A percentile compares a stretch with the other conserved stretches of the same genome.
These are phyloP conservation scores for Suillus subalutaceus DNA, from an alignment of 768 basidiomycete species.

Conservation along the genomic window DNA sequence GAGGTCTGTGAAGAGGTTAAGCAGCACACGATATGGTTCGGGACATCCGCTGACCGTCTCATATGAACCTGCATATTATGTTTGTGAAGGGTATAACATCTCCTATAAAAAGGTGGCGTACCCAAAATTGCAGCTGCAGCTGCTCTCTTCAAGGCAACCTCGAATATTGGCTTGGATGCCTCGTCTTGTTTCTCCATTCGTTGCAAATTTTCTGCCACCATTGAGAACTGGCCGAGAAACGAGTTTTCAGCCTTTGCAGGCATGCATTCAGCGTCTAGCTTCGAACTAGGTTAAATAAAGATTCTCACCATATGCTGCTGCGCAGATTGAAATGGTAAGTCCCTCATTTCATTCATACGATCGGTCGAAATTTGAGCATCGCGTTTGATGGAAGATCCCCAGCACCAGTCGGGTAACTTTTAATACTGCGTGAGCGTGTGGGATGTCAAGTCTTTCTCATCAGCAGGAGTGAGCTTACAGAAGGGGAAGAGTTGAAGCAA, in stretches of 20 bases:
- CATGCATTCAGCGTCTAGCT: not conserved
- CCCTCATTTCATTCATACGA: slow-evolving; percentile 9
- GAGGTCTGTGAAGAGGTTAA: slow-evolving; percentile 13
- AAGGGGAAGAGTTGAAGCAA: slow-evolving; percentile 10
- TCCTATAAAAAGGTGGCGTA: slow-evolving; percentile 6
- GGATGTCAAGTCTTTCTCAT: no score
- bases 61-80: slow-evolving; percentile 17
- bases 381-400: slow-evolving; percentile 40
- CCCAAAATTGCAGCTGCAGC: slow-evolving; percentile 17
- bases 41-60: slow-evolving; percentile 21
- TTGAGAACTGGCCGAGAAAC: slow-evolving; percentile 1
- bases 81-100: not conserved
- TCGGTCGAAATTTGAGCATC: slow-evolving; percentile 23
- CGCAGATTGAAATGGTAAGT: slow-evolving; percentile 27
- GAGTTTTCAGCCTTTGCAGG: not conserved
- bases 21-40: not conserved
- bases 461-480: slow-evolving; percentile 13
- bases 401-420: slow-evolving; percentile 38
- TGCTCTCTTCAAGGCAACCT: slow-evolving; percentile 14
- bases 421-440: slow-evolving; percentile 5
- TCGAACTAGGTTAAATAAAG: not conserved
- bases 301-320: slow-evolving; percentile 31
- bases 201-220: slow-evolving; percentile 18
- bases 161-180: slow-evolving; percentile 9
- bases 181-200: slow-evolving; percentile 19